Base-by-base conservation (phyloP, 2,329 filamentous ascomycete genomes). In the Xylaria sp. region DNA sequence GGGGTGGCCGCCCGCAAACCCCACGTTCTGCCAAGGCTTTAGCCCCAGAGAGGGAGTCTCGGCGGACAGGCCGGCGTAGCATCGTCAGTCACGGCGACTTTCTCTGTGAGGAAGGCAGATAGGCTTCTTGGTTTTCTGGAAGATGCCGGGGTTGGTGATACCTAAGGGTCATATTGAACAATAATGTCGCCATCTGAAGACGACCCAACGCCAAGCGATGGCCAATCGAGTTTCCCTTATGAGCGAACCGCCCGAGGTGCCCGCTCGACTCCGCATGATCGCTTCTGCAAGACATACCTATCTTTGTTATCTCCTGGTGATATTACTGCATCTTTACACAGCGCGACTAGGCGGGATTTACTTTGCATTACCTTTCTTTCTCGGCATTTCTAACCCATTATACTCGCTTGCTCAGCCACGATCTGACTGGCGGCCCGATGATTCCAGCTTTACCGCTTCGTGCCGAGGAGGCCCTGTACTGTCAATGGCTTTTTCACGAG, bases 151-250 rank as follows among this genome's bases (percentile, higher is more conserved):
- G 38, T n/a, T n/a, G n/a, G n/a, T n/a, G n/a, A n/a, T n/a, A n/a
- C n/a, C n/a, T n/a, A n/a, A n/a, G 23, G 23, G 27, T 37, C 25
- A 63, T 63, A 60, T 62, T 54, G 43, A 19, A 46, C 47, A 43
- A 63, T 52, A 33, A 60, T 63, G 60, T 63, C 56, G 52, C 57
- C 52, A 60, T 60, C 52, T 44, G 19, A 54, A 33, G 40, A 48
- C 53, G 57, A 40, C 48, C 21, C 40, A 31, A 21, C 31, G 61
- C 61, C 61, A 63, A 60, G 61, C 19, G 21, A 54, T 44, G 40
- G n/a, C 19, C 25, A 54, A 11, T 31, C 47, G 61, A 54, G 41
- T 57, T 63, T 56, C 61, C 61, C 9, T 57, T 49, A 23, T 38
- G 8, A 21, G 61, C 23, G 23, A 54, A 44, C 47, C 54, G 49